Evolutionary conservation across 352 stramenopile genomes (phyloP).

Genomic region (Pythium guiyangense): DNA sequence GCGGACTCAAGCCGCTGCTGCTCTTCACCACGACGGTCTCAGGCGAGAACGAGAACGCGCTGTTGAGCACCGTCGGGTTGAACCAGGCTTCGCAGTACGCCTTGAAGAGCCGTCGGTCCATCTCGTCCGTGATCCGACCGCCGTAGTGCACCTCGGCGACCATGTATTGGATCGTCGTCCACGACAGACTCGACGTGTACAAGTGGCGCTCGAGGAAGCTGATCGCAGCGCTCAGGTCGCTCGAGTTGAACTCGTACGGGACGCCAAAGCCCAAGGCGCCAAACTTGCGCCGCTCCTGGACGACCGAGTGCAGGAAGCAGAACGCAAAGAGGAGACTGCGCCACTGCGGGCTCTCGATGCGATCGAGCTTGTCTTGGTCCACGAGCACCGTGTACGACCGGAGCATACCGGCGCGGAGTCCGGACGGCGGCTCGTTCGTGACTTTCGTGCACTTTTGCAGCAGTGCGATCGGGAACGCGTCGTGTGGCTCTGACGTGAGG

Average conservation of each 20-base stretch:
- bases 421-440: slow-evolving; percentile 71
- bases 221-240: slow-evolving; percentile 58
- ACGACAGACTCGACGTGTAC: slow-evolving; percentile 55
- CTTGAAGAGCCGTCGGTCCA: slow-evolving; percentile 70
- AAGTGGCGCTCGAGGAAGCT: slow-evolving; percentile 73
- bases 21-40: slow-evolving; percentile 35
- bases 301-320: slow-evolving; percentile 77
- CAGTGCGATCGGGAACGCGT: slow-evolving; percentile 56
- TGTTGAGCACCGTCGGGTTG: slow-evolving; percentile 50
- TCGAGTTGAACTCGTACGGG: slow-evolving; percentile 78
- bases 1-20: not conserved
- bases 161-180: slow-evolving; percentile 81
- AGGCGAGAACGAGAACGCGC: slow-evolving; percentile 66
- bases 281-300: slow-evolving; percentile 76
- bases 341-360: slow-evolving; percentile 60
- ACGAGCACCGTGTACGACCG: slow-evolving; percentile 71
- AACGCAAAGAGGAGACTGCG: slow-evolving; percentile 61
- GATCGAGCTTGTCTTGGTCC: slow-evolving; percentile 77
- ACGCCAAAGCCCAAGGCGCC: slow-evolving; percentile 64
- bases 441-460: slow-evolving; percentile 68
- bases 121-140: slow-evolving; percentile 74
- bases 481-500: slow-evolving; percentile 64
- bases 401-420: slow-evolving; percentile 60
- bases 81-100: slow-evolving; percentile 75
- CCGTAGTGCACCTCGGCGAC: slow-evolving; percentile 80